A percentile compares a stretch with the other conserved stretches of the same genome.
phyloP scores from a whole-genome alignment of 805 yeast genomes.

The Candida cerambycidarum region DNA sequence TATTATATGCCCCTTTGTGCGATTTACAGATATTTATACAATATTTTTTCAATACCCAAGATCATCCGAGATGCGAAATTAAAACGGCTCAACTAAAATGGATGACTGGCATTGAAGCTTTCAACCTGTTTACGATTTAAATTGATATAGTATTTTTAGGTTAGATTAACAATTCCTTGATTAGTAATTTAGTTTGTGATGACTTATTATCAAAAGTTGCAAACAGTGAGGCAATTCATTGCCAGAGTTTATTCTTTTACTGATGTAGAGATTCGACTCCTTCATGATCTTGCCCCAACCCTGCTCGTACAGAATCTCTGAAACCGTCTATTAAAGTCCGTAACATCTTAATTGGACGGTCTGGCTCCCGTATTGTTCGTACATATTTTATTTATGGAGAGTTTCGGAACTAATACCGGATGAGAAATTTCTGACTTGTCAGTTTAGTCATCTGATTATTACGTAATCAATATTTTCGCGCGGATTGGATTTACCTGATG shows the following conservation, averaged over 20 bases:
- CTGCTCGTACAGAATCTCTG: too few relatives aligned
- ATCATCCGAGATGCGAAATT: constrained; percentile 6
- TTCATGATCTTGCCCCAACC: too few relatives aligned
- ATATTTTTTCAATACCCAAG: background rate
- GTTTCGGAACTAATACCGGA: constrained; percentile 1
- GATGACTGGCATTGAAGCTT: background rate
- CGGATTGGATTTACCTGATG: background rate
- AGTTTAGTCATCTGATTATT: background rate
- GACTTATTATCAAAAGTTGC: too few relatives aligned
- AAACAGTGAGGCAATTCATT: too few relatives aligned
- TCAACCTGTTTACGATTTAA: background rate
- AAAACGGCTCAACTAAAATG: background rate
- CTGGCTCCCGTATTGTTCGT: background rate
- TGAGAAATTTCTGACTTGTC: constrained; percentile 1
- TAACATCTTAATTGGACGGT: background rate
- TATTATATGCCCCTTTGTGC: background rate
- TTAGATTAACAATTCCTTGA: too few relatives aligned
- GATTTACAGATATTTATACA: constrained; percentile 1
- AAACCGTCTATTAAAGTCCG: constrained; percentile 1
- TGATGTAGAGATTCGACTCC: too few relatives aligned
- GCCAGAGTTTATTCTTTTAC: too few relatives aligned
- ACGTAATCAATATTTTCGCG: background rate
- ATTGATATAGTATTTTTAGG: too few relatives aligned
- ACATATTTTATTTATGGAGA: background rate
- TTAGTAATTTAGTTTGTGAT: too few relatives aligned